These are phyloP conservation scores for Rhodotorula sp. DNA, from an alignment of 1,284 basidiomycete genomes.

Conservation along the genomic window DNA sequence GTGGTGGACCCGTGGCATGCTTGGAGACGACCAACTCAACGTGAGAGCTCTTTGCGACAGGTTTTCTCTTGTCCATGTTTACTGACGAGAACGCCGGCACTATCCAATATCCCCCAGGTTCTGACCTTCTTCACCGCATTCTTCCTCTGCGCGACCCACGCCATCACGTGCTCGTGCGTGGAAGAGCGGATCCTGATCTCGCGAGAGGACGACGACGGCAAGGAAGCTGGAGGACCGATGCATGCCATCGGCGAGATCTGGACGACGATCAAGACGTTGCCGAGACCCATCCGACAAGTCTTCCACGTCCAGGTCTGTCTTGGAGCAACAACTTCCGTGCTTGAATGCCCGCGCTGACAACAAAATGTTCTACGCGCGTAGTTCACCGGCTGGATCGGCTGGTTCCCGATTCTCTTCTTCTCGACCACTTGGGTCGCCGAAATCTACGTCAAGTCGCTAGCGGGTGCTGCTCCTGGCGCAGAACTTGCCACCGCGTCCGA, in stretches of 20 bases:
- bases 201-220: constrained; percentile 8
- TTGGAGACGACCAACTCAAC: constrained; percentile 76
- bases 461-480: constrained; percentile 77
- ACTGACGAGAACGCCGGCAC: too few species aligned
- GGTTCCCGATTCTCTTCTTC: constrained; percentile 75
- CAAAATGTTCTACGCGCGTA: constrained; percentile 53
- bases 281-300: constrained; percentile 73
- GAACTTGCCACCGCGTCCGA: constrained; percentile 24
- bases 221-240: not conserved
- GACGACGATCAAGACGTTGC: constrained; percentile 67
- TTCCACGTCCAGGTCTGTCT: constrained; percentile 64
- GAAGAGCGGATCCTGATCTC: constrained; percentile 72
- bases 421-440: constrained; percentile 69
- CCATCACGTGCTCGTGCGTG: constrained; percentile 64
- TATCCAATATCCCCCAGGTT: too few species aligned
- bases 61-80: too few species aligned
- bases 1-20: constrained; percentile 49
- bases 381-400: constrained; percentile 62
- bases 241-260: constrained; percentile 61
- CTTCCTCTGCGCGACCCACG: constrained; percentile 53
- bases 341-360: not conserved
- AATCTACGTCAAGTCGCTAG: constrained; percentile 64
- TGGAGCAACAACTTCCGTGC: not conserved
- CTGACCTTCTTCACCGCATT: constrained; percentile 55
- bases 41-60: constrained; percentile 4